Evolutionary conservation across 495 filamentous ascomycete genomes (phyloP).

Genomic region (Aspergillus haitiensis): DNA sequence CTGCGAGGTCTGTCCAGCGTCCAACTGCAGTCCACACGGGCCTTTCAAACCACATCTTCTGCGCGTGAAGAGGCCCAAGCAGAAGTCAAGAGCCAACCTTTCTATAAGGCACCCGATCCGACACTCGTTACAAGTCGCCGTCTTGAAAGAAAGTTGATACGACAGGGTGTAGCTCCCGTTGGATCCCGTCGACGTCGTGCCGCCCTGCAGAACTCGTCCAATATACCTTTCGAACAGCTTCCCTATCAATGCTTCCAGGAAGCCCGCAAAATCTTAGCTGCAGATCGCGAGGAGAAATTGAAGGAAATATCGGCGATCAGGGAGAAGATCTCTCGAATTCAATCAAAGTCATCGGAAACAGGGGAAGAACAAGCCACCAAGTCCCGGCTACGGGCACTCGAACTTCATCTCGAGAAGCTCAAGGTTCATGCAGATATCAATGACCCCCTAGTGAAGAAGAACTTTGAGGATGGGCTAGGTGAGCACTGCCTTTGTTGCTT

Average conservation of each 20-base stretch:
- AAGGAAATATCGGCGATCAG: slow-evolving; percentile 59
- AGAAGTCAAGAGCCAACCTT: slow-evolving; percentile 36
- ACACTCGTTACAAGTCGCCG: slow-evolving; percentile 52
- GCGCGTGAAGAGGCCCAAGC: slow-evolving; percentile 42
- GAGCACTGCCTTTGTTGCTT: slow-evolving; percentile 29
- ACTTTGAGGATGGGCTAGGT: slow-evolving; percentile 92
- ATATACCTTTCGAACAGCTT: slow-evolving; percentile 86
- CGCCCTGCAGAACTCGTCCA: slow-evolving; percentile 61
- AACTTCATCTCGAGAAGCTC: slow-evolving; percentile 70
- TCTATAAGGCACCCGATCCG: slow-evolving; percentile 49
- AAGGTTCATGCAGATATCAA: slow-evolving; percentile 95
- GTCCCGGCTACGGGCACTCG: slow-evolving; percentile 67
- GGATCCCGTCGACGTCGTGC: slow-evolving; percentile 83
- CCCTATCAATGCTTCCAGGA: slow-evolving; percentile 98
- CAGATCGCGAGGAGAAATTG: slow-evolving; percentile 81
- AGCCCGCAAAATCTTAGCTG: slow-evolving; percentile 76
- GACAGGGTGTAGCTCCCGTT: slow-evolving; percentile 59
- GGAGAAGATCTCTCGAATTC: slow-evolving; percentile 58
- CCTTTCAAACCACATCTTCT: slow-evolving; percentile 41
- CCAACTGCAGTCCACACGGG: slow-evolving; percentile 37
- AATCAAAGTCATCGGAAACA: slow-evolving; percentile 58
- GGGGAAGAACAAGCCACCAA: slow-evolving; percentile 64
- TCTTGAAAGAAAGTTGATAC: slow-evolving; percentile 60
- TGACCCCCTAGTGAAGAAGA: slow-evolving; percentile 90
- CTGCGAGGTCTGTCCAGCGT: slow-evolving; percentile 34